Base-by-base conservation (phyloP, 345 rosid species). In the Leavenworthia alabamica region DNA sequence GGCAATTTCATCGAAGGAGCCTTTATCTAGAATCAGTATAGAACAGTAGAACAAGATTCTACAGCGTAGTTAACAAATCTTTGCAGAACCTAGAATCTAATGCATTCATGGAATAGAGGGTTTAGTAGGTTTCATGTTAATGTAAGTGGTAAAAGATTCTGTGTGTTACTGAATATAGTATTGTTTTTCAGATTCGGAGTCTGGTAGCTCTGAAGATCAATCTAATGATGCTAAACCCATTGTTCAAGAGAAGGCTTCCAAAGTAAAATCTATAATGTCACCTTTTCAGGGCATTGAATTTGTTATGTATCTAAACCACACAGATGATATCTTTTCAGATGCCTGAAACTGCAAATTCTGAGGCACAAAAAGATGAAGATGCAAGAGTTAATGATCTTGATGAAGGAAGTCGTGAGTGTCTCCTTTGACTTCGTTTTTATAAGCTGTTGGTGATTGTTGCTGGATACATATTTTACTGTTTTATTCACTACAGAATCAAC, bases 361-460 rank as follows among this genome's bases (percentile, higher is more conserved):
- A 59, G 68, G 77, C 67, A 62, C 85, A 74, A 43, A 62, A 68
- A 58, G 80, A 67, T 43, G 77, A 78, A 56, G 77, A 77, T 74
- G 64, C 70, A 47, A 67, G 75, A 59, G 45, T 26, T 42, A 74
- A 60, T 8, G 73, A 73, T 66, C 71, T 56, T 45, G 17, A 76
- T 9, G 84, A 82, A 56, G 76, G 67, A 63, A 77, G 56, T 50
- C 84, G 97, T 85, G 75, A 80, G 97, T 90, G 40, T 43, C 42
- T 17, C 32, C 56, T 42, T 41, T 49, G 7, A 23, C 4, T 49
- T 33, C 26, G 43, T 24, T 33, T 31, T 31, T 20, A 63, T n/a
- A 56, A 22, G 16, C 47, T 33, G 41, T 26, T 68, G 24, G 32
- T 26, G 46, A 52, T 16, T 3, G 24, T 23, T 6, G 29, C 22